phyloP scores from a whole-genome alignment of 345 rosid species.

The Heritiera littoralis region DNA sequence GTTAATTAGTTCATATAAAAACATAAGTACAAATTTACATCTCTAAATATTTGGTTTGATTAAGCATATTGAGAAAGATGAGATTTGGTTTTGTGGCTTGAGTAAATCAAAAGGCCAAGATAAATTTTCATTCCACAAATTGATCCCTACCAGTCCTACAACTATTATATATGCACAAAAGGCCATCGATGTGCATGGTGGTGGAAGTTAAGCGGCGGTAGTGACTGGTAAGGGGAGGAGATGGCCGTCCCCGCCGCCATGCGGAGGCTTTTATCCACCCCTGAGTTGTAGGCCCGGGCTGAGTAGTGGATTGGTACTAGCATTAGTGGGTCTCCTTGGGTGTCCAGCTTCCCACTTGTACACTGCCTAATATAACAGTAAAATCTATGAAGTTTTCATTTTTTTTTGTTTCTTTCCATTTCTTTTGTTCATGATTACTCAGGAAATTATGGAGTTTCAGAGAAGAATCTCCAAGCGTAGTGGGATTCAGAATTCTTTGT shows the following conservation, averaged over 20 bases:
- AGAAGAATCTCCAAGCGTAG: slow-evolving; percentile 14
- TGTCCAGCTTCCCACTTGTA: too few species aligned
- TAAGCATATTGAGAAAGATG: neutral
- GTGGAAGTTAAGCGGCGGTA: neutral
- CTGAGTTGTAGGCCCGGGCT: neutral
- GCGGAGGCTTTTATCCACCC: neutral
- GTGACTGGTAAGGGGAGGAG: neutral
- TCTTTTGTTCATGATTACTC: neutral
- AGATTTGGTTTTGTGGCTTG: neutral
- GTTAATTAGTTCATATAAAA: too few species aligned
- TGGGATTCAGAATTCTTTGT: neutral
- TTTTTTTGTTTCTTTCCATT: too few species aligned
- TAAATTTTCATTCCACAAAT: neutral
- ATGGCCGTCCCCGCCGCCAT: neutral
- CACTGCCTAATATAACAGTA: too few species aligned
- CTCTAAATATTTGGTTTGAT: too few species aligned
- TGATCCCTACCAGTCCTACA: neutral
- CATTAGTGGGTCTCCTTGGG: neutral
- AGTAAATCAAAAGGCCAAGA: too few species aligned
- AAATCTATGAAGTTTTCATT: too few species aligned
- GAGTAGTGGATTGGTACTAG: neutral
- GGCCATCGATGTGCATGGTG: neutral
- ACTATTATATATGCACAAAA: neutral
- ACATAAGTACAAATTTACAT: too few species aligned
- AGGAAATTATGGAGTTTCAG: neutral